A percentile compares a stretch with the other conserved stretches of the same genome.
Evolutionary conservation across 2,329 filamentous ascomycete genomes (phyloP).

Genomic region (Bertia moriformis): DNA sequence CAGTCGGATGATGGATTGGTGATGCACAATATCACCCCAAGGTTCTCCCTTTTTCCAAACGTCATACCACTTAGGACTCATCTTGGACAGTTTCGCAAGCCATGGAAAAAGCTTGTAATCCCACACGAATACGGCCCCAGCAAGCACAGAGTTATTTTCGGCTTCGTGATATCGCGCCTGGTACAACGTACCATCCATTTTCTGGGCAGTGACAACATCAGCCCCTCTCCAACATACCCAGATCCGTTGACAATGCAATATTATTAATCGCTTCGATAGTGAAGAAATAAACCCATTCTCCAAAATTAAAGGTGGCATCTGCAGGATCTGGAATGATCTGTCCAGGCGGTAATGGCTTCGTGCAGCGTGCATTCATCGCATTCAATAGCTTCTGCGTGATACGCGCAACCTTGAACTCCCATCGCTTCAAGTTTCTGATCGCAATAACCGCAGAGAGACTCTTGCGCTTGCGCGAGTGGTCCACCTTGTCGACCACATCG

Average conservation of each 20-base stretch:
- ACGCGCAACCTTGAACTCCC: slow-evolving; percentile 26
- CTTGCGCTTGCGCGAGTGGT: slow-evolving; percentile 26
- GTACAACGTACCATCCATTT: slow-evolving; percentile 21
- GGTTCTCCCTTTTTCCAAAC: slow-evolving; percentile 18
- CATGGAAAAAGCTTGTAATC: slow-evolving; percentile 25
- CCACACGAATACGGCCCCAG: slow-evolving; percentile 24
- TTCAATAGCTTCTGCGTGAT: slow-evolving; percentile 19
- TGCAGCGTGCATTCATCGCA: not conserved
- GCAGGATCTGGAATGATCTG: not conserved
- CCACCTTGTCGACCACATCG: slow-evolving; percentile 23
- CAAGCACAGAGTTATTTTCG: slow-evolving; percentile 24
- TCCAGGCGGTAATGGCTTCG: not conserved
- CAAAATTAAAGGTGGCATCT: not conserved
- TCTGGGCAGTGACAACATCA: slow-evolving; percentile 18
- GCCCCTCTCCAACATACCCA: slow-evolving; percentile 24
- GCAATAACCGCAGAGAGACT: slow-evolving; percentile 22
- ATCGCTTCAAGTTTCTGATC: slow-evolving; percentile 22
- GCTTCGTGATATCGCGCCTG: slow-evolving; percentile 22
- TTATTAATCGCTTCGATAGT: slow-evolving; percentile 29
- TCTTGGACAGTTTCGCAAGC: slow-evolving; percentile 23
- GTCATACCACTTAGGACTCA: slow-evolving; percentile 22
- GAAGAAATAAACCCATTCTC: slow-evolving; percentile 11
- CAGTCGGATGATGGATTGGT: slow-evolving; percentile 20
- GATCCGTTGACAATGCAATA: slow-evolving; percentile 23
- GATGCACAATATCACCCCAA: slow-evolving; percentile 21